A percentile compares a stretch with the other conserved stretches of the same genome.
Evolutionary conservation across 2,329 filamentous ascomycete genomes (phyloP).

Genomic region (Beauveria rudraprayagi): DNA sequence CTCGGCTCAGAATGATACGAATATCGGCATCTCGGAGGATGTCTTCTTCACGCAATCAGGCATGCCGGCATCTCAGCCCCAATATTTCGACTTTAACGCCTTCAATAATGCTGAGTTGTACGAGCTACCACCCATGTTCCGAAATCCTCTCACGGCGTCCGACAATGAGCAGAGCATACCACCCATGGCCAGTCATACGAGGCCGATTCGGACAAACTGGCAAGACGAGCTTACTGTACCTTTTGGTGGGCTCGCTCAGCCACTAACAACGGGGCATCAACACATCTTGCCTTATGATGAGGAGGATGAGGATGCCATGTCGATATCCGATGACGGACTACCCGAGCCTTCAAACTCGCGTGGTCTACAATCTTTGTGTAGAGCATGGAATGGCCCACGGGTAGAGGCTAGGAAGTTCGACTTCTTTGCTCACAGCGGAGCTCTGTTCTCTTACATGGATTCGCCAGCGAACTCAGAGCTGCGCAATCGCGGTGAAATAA

Average conservation of each 20-base stretch:
- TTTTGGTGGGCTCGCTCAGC: neutral
- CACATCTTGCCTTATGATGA: slow-evolving; percentile 1
- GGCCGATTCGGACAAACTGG: neutral
- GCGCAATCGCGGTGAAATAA: slow-evolving; percentile 69
- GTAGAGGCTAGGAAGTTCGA: slow-evolving; percentile 36
- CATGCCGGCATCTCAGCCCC: neutral
- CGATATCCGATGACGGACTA: slow-evolving; percentile 11
- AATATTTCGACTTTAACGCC: slow-evolving; percentile 8
- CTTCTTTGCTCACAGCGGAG: slow-evolving; percentile 37
- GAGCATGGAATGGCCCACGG: slow-evolving; percentile 28
- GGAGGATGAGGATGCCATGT: slow-evolving; percentile 13
- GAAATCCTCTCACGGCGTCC: slow-evolving; percentile 1
- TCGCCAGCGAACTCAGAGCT: slow-evolving; percentile 62
- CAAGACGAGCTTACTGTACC: neutral
- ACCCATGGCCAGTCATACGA: neutral
- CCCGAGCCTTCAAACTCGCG: neutral
- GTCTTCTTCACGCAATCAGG: slow-evolving; percentile 7
- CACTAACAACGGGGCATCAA: neutral
- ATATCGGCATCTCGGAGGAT: neutral
- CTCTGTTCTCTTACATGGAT: slow-evolving; percentile 59
- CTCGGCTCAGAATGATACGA: neutral
- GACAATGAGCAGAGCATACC: neutral
- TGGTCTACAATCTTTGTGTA: neutral
- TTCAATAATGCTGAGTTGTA: neutral
- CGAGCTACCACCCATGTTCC: neutral